Base-by-base conservation (phyloP, 805 yeast species). In the Yamadazyma olivae region DNA sequence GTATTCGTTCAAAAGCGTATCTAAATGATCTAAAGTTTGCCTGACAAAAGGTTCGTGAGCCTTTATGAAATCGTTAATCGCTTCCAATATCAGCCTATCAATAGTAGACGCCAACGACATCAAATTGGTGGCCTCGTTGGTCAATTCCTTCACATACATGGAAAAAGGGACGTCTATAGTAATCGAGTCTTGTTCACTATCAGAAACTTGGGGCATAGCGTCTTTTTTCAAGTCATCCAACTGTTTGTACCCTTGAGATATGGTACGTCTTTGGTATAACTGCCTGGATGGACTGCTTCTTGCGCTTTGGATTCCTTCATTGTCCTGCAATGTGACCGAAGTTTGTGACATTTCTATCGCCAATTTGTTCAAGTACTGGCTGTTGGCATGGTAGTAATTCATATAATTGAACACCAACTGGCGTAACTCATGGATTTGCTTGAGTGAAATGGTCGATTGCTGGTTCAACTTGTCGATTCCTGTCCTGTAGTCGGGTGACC, bases 401-500 rank as follows among this genome's bases (percentile, higher is more conserved):
- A 67, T 57, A 41, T 61, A 61, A 35, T 45, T 51, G 45, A 61
- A 57, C 27, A 67, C 62, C 41, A 67, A 51, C 37, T 52, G 55
- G 20, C 70, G 53, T 12, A 66, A 50, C 27, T 67, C 72, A 41
- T 68, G 73, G 12, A 66, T 49, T 48, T 67, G 74, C 21, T 49
- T 45, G 19, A 67, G 43, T 5, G 71, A 64, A 18, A 54, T 48
- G 8, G 43, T 38, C 28, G 61, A 53, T 44, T 65, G 71, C 6
- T 39, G 35, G 12, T 52, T 44, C 16, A 68, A 44, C 27, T 41
- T 46, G 23, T 57, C 61, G 14, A 67, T 57, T 4, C 71, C 69
- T 3, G 66, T 44, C 22, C 48, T 50, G 34, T 61, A 64, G 50
- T 68, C 74, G 1, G 71, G 44, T 3, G 71, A 59, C 71, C 73